phyloP scores from a whole-genome alignment of 2,329 filamentous ascomycete genomes.

The Neofusicoccum cordaticola region DNA sequence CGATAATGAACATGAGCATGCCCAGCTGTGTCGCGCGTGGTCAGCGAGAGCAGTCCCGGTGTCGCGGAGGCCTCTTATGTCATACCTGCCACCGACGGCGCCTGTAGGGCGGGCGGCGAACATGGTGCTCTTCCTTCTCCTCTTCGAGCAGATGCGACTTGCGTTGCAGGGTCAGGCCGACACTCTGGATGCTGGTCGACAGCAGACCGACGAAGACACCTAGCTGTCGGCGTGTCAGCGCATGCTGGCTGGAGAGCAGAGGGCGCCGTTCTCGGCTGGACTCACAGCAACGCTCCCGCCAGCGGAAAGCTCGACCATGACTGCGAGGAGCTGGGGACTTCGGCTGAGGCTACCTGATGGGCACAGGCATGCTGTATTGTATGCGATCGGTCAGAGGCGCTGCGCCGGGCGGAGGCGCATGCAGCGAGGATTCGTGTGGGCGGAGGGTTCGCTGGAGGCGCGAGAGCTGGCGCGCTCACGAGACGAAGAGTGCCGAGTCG shows the following conservation, averaged over 20 bases:
- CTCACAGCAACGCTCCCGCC: constrained; percentile 43
- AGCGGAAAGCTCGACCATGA: constrained; percentile 41
- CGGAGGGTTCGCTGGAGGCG: neutral
- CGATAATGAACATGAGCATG: constrained; percentile 94
- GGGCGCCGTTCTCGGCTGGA: constrained; percentile 10
- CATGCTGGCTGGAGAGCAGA: neutral
- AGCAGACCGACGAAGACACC: constrained; percentile 90
- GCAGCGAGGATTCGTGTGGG: neutral
- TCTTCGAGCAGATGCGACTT: constrained; percentile 98
- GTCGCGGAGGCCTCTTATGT: neutral
- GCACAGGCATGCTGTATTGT: constrained; percentile 28
- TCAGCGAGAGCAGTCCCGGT: constrained; percentile 20
- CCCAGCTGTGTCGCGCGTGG: constrained; percentile 54
- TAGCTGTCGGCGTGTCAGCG: constrained; percentile 54
- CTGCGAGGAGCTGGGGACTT: constrained; percentile 8
- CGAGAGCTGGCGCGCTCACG: constrained; percentile 15
- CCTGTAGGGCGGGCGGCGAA: constrained; percentile 81
- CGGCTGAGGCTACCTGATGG: constrained; percentile 29
- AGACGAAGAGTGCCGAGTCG: neutral
- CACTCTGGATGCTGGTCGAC: constrained; percentile 90
- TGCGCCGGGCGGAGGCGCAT: constrained; percentile 13
- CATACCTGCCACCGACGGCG: constrained; percentile 85
- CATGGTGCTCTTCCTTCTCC: constrained; percentile 76
- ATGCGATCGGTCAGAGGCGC: neutral
- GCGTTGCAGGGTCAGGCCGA: constrained; percentile 92